phyloP scores from a whole-genome alignment of 1,284 basidiomycete species.

The Ceratobasidium sp. region DNA sequence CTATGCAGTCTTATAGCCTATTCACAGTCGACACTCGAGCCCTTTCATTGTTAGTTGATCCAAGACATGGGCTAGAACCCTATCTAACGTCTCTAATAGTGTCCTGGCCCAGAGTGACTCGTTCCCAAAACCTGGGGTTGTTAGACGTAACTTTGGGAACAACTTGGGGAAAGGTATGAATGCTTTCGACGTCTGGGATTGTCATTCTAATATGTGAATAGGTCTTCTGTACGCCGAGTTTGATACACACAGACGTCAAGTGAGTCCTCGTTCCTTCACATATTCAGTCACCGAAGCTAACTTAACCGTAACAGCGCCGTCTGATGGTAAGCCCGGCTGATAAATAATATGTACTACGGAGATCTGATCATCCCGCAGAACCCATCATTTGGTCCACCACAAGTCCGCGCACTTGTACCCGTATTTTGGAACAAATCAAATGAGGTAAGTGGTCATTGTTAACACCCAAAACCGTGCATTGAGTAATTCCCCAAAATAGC shows the following conservation, averaged over 20 bases:
- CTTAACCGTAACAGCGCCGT: constrained; percentile 20
- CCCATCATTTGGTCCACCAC: constrained; percentile 46
- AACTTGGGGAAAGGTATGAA: not conserved
- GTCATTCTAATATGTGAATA: not conserved
- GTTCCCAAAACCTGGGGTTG: constrained; percentile 29
- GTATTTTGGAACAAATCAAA: constrained; percentile 45
- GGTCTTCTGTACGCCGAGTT: constrained; percentile 45
- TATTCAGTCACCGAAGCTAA: constrained; percentile 6
- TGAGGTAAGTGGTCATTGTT: not conserved
- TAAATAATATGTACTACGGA: not conserved
- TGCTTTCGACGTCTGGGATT: not conserved
- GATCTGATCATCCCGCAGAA: constrained; percentile 33
- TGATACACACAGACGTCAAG: constrained; percentile 48
- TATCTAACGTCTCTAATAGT: not conserved
- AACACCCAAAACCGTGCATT: not conserved
- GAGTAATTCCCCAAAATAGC: not conserved
- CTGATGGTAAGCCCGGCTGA: constrained; percentile 10
- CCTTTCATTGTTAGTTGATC: constrained; percentile 19
- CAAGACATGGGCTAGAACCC: not conserved
- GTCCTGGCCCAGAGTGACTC: not conserved
- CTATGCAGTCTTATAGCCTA: constrained; percentile 22
- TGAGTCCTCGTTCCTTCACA: not conserved
- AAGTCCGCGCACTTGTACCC: constrained; percentile 41
- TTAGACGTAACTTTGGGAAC: constrained; percentile 25
- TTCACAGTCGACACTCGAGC: constrained; percentile 27